Evolutionary conservation across 2,329 filamentous ascomycete species (phyloP), one percentile per base, ranked within the genome.

Genomic region (Ascochyta lentis): DNA sequence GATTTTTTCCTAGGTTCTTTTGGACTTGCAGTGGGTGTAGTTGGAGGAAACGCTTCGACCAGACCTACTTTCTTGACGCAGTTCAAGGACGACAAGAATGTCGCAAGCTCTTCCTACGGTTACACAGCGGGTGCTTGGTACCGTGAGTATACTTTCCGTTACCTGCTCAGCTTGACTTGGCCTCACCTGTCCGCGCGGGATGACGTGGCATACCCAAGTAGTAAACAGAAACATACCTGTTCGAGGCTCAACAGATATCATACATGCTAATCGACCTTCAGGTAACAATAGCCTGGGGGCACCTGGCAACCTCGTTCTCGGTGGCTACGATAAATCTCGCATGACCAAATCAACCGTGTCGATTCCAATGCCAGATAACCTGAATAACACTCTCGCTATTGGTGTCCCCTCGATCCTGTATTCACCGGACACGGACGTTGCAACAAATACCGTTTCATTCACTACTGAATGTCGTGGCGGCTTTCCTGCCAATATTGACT

Each of bases 301-400:
- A 2, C 48, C 51, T 2, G 74, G 67, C 19, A 77, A 61, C 37
- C 65, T 79, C 5, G 70, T 76, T 0, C 61, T 80, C 1, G 78
- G 78, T 12, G 78, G 78, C 6, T 79, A 76, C 47, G 78, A 80
- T 51, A 54, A 63, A 27, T 65, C 72, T 0, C 69, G 76, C 9
- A 51, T 63, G 9, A 48, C 56, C 13, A 56, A 69, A 2, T 56
- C 54, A 1, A 64, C 54, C 7, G 60, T 70, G 19, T 7, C 16
- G 3, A 65, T 74, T 54, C 60, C 64, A 0, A 65, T 47, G 40
- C 19, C 49, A 2, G 35, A 16, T 4, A 16, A 6, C 10, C 2
- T 2, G 10, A 16, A 19, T 5, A 57, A 52, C 23, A 52, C 38
- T 16, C 44, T 57, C 3, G 13, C 23, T 15, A 29, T 52, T 2